Conservation (phyloP, 208 protist species). For the Wallacemonas sp. region DNA sequence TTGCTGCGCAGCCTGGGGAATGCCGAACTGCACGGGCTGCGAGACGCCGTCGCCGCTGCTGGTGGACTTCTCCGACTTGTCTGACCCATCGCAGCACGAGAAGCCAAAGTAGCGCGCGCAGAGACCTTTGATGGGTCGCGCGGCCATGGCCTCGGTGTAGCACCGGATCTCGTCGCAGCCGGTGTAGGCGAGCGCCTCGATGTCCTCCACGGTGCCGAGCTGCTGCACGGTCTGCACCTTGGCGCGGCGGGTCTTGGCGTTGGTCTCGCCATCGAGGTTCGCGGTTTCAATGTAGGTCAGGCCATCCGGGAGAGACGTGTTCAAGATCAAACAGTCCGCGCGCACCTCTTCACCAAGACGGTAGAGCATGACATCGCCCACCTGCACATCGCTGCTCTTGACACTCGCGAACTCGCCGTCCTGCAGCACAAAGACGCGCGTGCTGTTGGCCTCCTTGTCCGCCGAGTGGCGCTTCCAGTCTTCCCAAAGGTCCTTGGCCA, state of each 20-base stretch:
- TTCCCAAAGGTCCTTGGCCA: constrained; percentile 89
- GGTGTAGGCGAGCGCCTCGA: constrained; percentile 47
- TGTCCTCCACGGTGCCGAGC: constrained; percentile 74
- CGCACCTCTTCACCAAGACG: constrained; percentile 66
- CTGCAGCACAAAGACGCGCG: constrained; percentile 47
- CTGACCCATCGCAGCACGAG: not conserved
- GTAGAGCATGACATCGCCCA: constrained; percentile 82
- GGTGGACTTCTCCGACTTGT: too few species aligned
- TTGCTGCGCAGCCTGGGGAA: too few species aligned
- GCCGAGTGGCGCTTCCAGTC: constrained; percentile 70
- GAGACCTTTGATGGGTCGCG: not conserved
- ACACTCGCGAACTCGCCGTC: constrained; percentile 44
- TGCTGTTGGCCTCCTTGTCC: constrained; percentile 64
- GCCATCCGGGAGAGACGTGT: constrained; percentile 71
- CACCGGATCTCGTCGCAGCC: not conserved
- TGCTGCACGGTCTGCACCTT: constrained; percentile 59
- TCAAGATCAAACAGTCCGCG: constrained; percentile 86
- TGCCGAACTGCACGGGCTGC: too few species aligned
- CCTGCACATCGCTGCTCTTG: constrained; percentile 64
- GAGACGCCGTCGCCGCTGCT: too few species aligned
- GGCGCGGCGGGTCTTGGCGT: constrained; percentile 81
- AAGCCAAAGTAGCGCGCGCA: constrained; percentile 4
- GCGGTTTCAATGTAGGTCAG: constrained; percentile 90
- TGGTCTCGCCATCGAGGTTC: constrained; percentile 93
- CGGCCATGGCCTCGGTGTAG: constrained; percentile 14